Base-by-base conservation (phyloP, 2,329 filamentous ascomycete species). In the Mollisia scopiformis region DNA sequence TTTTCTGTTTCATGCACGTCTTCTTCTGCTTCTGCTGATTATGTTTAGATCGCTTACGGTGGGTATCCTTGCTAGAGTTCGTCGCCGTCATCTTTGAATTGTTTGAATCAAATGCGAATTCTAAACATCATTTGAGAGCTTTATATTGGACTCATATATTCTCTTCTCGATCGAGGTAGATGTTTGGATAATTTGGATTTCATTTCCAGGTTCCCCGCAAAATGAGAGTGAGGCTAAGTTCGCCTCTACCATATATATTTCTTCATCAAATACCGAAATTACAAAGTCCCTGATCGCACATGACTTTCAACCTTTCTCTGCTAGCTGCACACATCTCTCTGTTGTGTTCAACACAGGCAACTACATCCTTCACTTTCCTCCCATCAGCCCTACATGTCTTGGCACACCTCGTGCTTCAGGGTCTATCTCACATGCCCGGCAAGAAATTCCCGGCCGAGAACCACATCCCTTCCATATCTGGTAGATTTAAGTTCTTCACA, bases 401-500 rank as follows among this genome's bases (percentile, higher is more conserved):
- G 49, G 28, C 28, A 31, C 25, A 50, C 27, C 3, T 33, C 13
- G 10, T 23, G 49, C 28, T 33, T 51, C 49, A 51, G 27, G 49
- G 27, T 33, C 49, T 16, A 11, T 13, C 28, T 51, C 28, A 28
- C 49, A 51, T 33, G 2, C 23, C 49, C 46, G 46, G 28, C 25
- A 28, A 16, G 46, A 49, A 8, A 16, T 49, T 13, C n/a, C n/a
- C n/a, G n/a, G n/a, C n/a, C n/a, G n/a, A n/a, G n/a, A 6, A 8
- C 46, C 13, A 43, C n/a, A 21, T 19, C n/a, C 23, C n/a, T 30
- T 11, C n/a, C 6, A 49, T 28, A 49, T 49, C 16, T 49, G 23
- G 46, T 49, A 30, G 46, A 58, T 43, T n/a, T 31, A 49, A 46
- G 37, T 25, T 58, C 41, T 37, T n/a, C n/a, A n/a, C n/a, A n/a